A percentile compares a stretch with the other conserved stretches of the same genome.
Conservation (phyloP, 2,329 filamentous ascomycete species). For the Aspergillus thermomutatus region DNA sequence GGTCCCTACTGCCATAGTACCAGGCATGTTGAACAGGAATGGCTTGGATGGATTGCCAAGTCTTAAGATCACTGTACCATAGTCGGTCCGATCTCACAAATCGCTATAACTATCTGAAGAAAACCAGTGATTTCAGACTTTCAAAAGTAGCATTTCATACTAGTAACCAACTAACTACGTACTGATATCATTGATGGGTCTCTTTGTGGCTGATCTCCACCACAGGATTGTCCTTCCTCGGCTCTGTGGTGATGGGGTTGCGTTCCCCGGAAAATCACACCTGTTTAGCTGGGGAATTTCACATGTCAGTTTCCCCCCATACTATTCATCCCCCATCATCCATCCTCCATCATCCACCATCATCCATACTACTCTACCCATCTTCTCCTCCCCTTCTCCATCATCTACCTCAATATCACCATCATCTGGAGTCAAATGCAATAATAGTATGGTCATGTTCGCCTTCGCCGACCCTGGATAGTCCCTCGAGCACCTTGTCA, state of each 20-base stretch:
- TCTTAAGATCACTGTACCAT: neutral
- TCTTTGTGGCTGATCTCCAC: neutral
- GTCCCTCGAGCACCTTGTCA: constrained; percentile 5
- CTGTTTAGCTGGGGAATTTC: constrained; percentile 5
- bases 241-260: neutral
- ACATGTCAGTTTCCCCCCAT: constrained; percentile 18
- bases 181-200: too few relatives aligned
- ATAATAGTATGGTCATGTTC: constrained; percentile 17
- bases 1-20: neutral
- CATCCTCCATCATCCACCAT: neutral
- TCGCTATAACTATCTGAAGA: neutral
- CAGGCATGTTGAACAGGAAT: neutral
- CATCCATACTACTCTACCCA: neutral
- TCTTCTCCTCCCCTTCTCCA: neutral
- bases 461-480: constrained; percentile 20
- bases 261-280: neutral
- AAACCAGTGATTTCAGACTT: neutral
- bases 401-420: neutral
- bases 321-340: neutral
- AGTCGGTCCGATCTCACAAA: neutral
- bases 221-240: neutral
- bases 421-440: neutral
- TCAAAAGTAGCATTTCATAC: neutral
- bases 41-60: neutral
- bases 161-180: too few relatives aligned